Base-by-base conservation (phyloP, 169 alveolate genomes). In the Neospora caninum region DNA sequence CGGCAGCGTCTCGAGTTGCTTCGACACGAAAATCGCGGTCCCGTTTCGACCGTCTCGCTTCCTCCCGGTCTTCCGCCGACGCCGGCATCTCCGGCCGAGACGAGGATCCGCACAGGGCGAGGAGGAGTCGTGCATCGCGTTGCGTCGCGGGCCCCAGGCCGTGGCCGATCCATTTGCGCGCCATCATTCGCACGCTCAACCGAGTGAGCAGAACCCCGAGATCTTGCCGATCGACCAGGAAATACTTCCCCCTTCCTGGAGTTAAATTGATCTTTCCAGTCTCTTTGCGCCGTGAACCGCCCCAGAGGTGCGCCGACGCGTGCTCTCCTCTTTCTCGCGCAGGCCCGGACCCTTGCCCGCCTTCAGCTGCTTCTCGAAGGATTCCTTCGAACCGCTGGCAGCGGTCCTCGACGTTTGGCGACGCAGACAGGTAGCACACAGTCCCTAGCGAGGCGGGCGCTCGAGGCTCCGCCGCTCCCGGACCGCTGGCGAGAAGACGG, bases 241-340 rank as follows among this genome's bases (percentile, higher is more conserved):
- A 78, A n/a, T 78, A 78, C 86, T 78, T 78, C 45, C 39, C 86
- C 86, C 73, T 78, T 43, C 86, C 86, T 13, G 86, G 31, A 10
- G 86, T 78, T 43, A 78, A 20, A n/a, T n/a, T 78, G n/a, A 78
- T 10, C 45, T 78, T 78, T 43, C 29, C 13, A 9, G 43, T 13
- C 45, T 16, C 73, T 27, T 29, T 16, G n/a, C n/a, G 25, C 73
- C 73, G 73, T 29, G n/a, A 4, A 16, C 73, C 4, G 58, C 16
- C 73, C 73, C 31, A 22, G 31, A 16, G n/a, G 31, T 53, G 64
- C 73, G 31, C 73, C 16, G 73, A 64, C 73, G 31, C 73, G 7
- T 16, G 31, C 34, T 29, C 25, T 16, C n/a, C 31, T 6, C 86
- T n/a, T 0, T 16, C 86, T 20, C 42, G 27, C 86, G 22, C 41